Evolutionary conservation across 805 yeast genomes (phyloP).

Genomic region (Candida maltosa): DNA sequence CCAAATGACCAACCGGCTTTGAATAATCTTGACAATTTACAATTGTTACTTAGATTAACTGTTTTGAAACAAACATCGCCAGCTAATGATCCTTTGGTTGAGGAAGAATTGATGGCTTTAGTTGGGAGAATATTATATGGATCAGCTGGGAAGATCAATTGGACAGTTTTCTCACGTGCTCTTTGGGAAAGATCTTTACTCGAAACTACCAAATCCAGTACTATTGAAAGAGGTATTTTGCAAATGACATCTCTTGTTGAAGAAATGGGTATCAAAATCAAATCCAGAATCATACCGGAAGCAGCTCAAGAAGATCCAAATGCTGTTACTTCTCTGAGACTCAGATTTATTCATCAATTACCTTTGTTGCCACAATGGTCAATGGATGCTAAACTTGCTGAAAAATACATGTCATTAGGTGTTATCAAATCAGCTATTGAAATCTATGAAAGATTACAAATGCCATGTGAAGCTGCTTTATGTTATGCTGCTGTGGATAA

Average conservation of each 20-base stretch:
- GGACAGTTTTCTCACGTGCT: constrained; percentile 77
- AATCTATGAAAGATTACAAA: constrained; percentile 73
- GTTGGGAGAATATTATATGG: constrained; percentile 67
- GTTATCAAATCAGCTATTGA: constrained; percentile 83
- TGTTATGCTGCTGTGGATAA: constrained; percentile 87
- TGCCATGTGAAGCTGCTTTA: constrained; percentile 81
- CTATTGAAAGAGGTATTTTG: constrained; percentile 89
- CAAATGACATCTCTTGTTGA: constrained; percentile 92
- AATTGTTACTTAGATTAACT: constrained; percentile 65
- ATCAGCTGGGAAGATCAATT: constrained; percentile 45
- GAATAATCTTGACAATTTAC: constrained; percentile 67
- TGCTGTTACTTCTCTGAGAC: constrained; percentile 42
- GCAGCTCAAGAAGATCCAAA: constrained; percentile 26
- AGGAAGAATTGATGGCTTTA: constrained; percentile 79
- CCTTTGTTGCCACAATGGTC: constrained; percentile 83
- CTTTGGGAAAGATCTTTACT: constrained; percentile 87
- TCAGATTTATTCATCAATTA: constrained; percentile 68
- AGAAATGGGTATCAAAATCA: constrained; percentile 71
- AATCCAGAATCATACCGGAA: constrained; percentile 51
- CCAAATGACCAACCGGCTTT: constrained; percentile 81
- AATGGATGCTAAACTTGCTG: constrained; percentile 79
- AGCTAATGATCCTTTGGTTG: constrained; percentile 62
- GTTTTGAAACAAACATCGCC: constrained; percentile 71
- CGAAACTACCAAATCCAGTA: constrained; percentile 76
- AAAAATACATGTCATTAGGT: constrained; percentile 81